A percentile compares a stretch with the other conserved stretches of the same genome.
Conservation (phyloP, 164 flowering plant species). For the Hamamelis virginiana region DNA sequence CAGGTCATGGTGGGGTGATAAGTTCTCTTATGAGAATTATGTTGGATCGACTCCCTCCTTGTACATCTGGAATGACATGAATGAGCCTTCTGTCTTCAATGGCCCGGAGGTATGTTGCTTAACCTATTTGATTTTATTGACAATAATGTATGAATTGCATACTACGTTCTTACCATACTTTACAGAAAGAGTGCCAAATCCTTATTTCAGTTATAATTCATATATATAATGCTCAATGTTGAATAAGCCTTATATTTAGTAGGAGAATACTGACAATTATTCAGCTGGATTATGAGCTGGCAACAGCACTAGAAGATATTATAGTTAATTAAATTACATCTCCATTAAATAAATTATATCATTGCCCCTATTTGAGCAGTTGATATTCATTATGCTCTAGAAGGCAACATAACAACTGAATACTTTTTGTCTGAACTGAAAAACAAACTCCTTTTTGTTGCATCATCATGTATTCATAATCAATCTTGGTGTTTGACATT, state of each 20-base stretch:
- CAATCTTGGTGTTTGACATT: too few relatives aligned
- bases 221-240: not conserved
- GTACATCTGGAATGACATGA: constrained; percentile 99
- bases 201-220: not conserved
- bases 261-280: not conserved
- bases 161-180: not conserved
- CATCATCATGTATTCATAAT: too few relatives aligned
- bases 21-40: constrained; percentile 69
- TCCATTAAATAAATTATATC: too few relatives aligned
- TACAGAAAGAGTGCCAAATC: not conserved
- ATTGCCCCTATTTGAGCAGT: too few relatives aligned
- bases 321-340: not conserved
- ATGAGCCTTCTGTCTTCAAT: constrained; percentile 98
- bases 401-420: too few relatives aligned
- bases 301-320: not conserved
- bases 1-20: constrained; percentile 92
- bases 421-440: too few relatives aligned
- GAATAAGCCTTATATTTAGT: not conserved
- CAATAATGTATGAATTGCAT: not conserved
- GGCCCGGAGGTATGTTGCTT: constrained; percentile 83
- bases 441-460: too few relatives aligned
- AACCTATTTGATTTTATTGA: not conserved
- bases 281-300: not conserved
- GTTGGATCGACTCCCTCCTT: constrained; percentile 91
- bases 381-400: too few relatives aligned